phyloP scores from a whole-genome alignment of 2,329 filamentous ascomycete species.

The Fusarium nisikadoi region DNA sequence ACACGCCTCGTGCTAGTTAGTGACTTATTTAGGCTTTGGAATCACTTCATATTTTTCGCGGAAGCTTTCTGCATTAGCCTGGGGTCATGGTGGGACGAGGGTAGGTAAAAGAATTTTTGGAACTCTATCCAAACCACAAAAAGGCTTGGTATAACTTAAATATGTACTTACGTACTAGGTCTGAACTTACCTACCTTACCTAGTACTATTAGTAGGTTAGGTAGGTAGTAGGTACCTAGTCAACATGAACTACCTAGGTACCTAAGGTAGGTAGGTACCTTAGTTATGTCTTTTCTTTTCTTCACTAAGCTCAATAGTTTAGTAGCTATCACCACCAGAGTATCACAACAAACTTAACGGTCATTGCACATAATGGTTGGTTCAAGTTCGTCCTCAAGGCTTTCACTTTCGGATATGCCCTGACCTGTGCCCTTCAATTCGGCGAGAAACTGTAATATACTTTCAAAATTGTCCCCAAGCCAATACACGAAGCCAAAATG shows the following conservation, averaged over 20 bases:
- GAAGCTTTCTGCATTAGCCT: background rate
- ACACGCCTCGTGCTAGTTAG: background rate
- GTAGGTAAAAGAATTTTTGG: no score
- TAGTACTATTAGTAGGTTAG: no score
- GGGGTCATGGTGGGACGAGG: background rate
- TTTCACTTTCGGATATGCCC: background rate
- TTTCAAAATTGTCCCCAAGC: background rate
- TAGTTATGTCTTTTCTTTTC: no score
- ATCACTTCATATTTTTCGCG: background rate
- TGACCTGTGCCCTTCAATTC: background rate
- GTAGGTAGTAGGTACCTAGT: no score
- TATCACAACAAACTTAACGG: background rate
- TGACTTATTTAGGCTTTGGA: background rate
- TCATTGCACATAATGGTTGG: background rate
- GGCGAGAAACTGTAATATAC: background rate
- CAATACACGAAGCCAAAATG: no score
- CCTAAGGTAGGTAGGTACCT: no score
- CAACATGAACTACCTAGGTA: no score
- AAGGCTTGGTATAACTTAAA: background rate
- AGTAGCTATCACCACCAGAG: background rate
- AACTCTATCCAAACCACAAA: background rate
- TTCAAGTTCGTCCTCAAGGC: background rate
- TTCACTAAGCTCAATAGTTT: no score
- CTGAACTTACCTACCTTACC: background rate
- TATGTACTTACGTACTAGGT: no score